Percentiles rank a stretch among this genome's conserved stretches.
phyloP scores from a whole-genome alignment of 2,329 filamentous ascomycete genomes.

The Penicillium sp. region DNA sequence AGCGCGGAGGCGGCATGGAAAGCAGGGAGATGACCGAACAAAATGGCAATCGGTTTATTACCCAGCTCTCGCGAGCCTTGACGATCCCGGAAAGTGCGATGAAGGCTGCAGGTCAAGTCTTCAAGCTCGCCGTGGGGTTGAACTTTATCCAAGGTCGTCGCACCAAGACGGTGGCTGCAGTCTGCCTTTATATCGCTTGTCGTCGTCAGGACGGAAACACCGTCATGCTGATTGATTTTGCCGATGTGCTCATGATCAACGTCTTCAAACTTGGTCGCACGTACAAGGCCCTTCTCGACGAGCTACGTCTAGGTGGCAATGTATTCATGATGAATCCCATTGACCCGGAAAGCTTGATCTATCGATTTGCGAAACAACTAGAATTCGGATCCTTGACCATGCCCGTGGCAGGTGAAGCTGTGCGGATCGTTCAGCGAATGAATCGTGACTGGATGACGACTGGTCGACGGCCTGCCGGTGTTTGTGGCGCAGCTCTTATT shows the following conservation, averaged over 20 bases:
- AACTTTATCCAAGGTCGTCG: constrained; percentile 87
- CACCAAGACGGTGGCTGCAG: constrained; percentile 82
- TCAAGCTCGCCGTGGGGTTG: constrained; percentile 73
- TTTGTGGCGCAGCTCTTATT: constrained; percentile 92
- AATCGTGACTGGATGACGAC: constrained; percentile 96
- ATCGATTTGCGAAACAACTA: constrained; percentile 86
- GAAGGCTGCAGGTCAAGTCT: constrained; percentile 71
- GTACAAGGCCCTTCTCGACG: constrained; percentile 80
- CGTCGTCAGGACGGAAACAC: constrained; percentile 78
- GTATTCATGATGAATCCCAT: constrained; percentile 75
- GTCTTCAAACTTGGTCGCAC: constrained; percentile 90
- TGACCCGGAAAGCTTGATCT: constrained; percentile 87
- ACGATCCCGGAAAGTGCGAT: constrained; percentile 62
- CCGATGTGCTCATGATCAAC: constrained; percentile 81
- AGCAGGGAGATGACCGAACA: constrained; percentile 53
- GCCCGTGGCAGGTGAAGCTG: constrained; percentile 85
- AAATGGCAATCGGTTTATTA: constrained; percentile 50
- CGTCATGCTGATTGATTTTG: constrained; percentile 93
- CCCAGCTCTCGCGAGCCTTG: constrained; percentile 45
- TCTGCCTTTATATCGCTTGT: constrained; percentile 88
- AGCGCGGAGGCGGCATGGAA: constrained; percentile 54
- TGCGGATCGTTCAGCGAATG: constrained; percentile 88
- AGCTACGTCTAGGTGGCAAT: constrained; percentile 55
- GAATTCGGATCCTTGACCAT: constrained; percentile 84
- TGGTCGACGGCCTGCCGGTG: constrained; percentile 87